Evolutionary conservation across 2,329 filamentous ascomycete genomes (phyloP).

Genomic region (Paramyrothecium sp.): DNA sequence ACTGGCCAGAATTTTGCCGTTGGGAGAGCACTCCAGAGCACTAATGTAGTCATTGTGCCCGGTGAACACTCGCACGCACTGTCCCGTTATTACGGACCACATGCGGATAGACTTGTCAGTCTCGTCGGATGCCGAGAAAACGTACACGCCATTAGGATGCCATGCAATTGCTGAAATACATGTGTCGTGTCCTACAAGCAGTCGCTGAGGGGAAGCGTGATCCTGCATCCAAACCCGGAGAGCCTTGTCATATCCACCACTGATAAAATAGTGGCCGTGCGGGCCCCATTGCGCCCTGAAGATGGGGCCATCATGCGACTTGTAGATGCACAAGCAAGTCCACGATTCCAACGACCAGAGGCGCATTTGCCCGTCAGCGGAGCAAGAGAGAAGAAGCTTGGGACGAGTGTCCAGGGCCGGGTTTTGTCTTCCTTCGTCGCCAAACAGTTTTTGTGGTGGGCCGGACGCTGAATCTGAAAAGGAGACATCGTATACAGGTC

Average conservation of each 20-base stretch:
- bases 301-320: conserved; percentile 85
- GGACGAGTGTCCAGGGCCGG: conserved; percentile 52
- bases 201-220: conserved; percentile 81
- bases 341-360: conserved; percentile 92
- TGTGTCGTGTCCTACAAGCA: conserved; percentile 90
- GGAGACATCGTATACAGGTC: conserved; percentile 82
- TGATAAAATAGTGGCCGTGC: conserved; percentile 92
- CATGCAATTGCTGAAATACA: conserved; percentile 90
- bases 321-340: conserved; percentile 92
- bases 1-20: conserved; percentile 87
- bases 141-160: conserved; percentile 90
- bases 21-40: conserved; percentile 79
- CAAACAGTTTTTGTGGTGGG: conserved; percentile 47
- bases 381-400: conserved; percentile 81
- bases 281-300: conserved; percentile 89
- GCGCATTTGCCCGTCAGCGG: conserved; percentile 82
- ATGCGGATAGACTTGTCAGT: conserved; percentile 89
- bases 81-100: conserved; percentile 91
- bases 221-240: conserved; percentile 91
- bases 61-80: conserved; percentile 86
- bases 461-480: conserved; percentile 74
- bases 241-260: conserved; percentile 84
- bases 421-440: conserved; percentile 41
- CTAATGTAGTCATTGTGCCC: conserved; percentile 89
- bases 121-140: conserved; percentile 88